A percentile compares a stretch with the other conserved stretches of the same genome.
These are phyloP conservation scores for Penicillium griseofulvum DNA, from an alignment of 2,329 filamentous ascomycete species.

Conservation along the genomic window DNA sequence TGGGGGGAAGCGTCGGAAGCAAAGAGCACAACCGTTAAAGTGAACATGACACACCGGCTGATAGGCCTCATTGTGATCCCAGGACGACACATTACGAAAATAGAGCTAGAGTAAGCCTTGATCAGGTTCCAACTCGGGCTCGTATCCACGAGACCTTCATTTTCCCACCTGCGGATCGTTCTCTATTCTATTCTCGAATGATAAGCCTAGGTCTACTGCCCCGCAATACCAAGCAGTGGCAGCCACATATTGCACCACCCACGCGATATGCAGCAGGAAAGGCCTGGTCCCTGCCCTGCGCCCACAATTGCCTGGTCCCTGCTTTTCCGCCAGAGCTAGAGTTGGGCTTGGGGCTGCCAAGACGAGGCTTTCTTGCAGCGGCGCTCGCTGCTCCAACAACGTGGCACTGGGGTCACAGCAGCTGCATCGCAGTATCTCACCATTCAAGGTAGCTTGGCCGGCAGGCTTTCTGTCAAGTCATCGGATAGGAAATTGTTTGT, in stretches of 20 bases:
- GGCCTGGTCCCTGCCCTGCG: slow-evolving; percentile 6
- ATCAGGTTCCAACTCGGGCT: slow-evolving; percentile 6
- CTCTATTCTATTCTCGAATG: slow-evolving; percentile 10
- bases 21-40: slow-evolving; percentile 45
- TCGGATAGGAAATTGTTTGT: not conserved
- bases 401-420: slow-evolving; percentile 18
- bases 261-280: not conserved
- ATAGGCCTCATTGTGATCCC: slow-evolving; percentile 89
- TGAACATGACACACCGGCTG: slow-evolving; percentile 80
- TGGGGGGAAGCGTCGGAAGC: slow-evolving; percentile 21
- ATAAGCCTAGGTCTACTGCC: slow-evolving; percentile 10
- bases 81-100: slow-evolving; percentile 77
- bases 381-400: slow-evolving; percentile 10
- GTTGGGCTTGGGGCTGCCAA: slow-evolving; percentile 15
- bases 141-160: slow-evolving; percentile 12
- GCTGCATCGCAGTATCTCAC: slow-evolving; percentile 11
- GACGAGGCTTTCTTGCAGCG: slow-evolving; percentile 5
- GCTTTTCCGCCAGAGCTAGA: slow-evolving; percentile 5
- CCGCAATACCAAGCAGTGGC: slow-evolving; percentile 3
- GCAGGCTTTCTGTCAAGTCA: slow-evolving; percentile 1
- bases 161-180: not conserved
- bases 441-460: slow-evolving; percentile 10
- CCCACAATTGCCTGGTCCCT: slow-evolving; percentile 4
- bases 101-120: slow-evolving; percentile 72
- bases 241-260: not conserved